Base-by-base conservation (phyloP, 2,329 filamentous ascomycete species). In the Monosporascus sp. region DNA sequence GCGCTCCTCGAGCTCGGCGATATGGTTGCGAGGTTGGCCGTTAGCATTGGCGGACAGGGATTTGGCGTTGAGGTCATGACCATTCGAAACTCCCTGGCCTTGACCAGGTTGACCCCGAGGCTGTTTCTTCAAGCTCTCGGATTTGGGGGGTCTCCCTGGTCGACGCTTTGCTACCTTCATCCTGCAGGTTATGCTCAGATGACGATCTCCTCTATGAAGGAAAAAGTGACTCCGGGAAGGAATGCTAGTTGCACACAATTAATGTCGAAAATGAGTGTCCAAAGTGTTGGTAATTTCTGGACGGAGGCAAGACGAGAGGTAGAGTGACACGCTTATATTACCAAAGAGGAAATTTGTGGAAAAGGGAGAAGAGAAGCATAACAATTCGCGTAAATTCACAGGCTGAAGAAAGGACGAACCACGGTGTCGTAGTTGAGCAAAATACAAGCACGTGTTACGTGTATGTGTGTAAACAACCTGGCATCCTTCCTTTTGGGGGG, bases 1-100 rank as follows among this genome's bases (percentile, higher is more conserved):
- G 60, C 75, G 72, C 57, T 79, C 75, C 57, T 81, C 78, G 9
- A 80, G 70, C 54, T 81, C 78, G 38, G 58, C 66, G 41, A 68
- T 52, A 37, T 51, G 52, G 31, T 50, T 50, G 1, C 54, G 54
- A 46, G 43, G 14, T 27, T 14, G 43, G 8, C 43, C 43, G n/a
- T 46, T 46, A 17, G n/a, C 43, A 22, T 25, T 31, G 11, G 20
- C 22, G 22, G 14, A 15, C 6, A 27, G 22, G 14, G 43, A n/a
- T 22, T 22, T 46, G 43, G 7, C 3, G 22, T 27, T 27, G 22
- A 17, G 7, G 43, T 55, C 49, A 25, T 59, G 51, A 35, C 58
- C 55, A 46, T 58, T 53, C 3, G 47, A 15, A 38, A 60, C 57
- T 38, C 45, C 51, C 45, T 55, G 55, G 39, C 58, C 49, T 45